Conservation (phyloP, 2,329 filamentous ascomycete species). For the Colletotrichum abscissum region DNA sequence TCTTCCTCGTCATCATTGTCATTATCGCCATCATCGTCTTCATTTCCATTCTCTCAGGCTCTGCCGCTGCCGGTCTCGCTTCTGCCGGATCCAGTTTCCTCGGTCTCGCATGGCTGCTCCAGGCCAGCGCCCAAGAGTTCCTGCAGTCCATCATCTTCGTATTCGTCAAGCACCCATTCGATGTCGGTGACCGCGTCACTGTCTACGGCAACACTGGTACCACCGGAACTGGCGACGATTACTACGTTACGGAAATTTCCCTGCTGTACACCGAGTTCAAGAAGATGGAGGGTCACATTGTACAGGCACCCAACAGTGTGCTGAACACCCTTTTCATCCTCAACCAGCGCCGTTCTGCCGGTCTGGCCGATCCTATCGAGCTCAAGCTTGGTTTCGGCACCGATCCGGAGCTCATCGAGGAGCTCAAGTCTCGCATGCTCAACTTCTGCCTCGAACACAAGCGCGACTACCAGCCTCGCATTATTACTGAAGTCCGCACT, state of each 20-base stretch:
- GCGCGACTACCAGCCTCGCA: conserved; percentile 87
- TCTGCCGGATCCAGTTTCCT: conserved; percentile 90
- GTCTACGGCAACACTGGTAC: conserved; percentile 91
- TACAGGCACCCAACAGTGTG: conserved; percentile 94
- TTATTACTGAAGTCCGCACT: conserved; percentile 84
- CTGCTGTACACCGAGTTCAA: conserved; percentile 97
- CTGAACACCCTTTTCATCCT: conserved; percentile 94
- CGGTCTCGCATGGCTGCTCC: conserved; percentile 91
- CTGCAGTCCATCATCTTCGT: conserved; percentile 94
- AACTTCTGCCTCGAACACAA: conserved; percentile 88
- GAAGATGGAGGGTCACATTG: conserved; percentile 97
- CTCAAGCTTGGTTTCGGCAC: conserved; percentile 92
- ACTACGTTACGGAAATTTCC: conserved; percentile 95
- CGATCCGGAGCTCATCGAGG: conserved; percentile 83
- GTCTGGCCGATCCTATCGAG: conserved; percentile 85
- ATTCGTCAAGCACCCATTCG: conserved; percentile 97
- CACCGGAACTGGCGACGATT: conserved; percentile 85
- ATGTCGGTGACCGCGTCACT: conserved; percentile 92
- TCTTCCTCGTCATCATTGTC: conserved; percentile 87
- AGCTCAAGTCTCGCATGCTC: conserved; percentile 81
- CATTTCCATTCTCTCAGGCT: conserved; percentile 88
- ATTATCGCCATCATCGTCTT: conserved; percentile 88
- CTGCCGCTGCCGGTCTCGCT: conserved; percentile 89
- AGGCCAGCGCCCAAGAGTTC: conserved; percentile 93
- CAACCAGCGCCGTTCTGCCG: conserved; percentile 91